Percentiles rank a stretch among this genome's conserved stretches.
Evolutionary conservation across 805 yeast species (phyloP).

Genomic region (Pichia membranifaciens): DNA sequence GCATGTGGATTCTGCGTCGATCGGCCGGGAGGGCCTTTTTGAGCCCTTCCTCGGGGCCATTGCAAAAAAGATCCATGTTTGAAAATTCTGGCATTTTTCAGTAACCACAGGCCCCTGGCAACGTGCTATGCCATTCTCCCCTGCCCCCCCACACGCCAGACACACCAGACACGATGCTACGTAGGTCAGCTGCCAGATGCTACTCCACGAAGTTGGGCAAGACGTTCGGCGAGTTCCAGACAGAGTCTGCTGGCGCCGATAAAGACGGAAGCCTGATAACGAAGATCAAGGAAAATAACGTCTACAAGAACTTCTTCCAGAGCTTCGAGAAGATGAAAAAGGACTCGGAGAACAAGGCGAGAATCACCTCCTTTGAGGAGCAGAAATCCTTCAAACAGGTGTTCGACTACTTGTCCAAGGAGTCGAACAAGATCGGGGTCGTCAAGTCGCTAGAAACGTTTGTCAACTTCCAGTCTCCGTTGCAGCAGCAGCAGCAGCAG

Average conservation of each 20-base stretch:
- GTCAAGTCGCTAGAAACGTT: constrained; percentile 24
- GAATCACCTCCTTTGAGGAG: constrained; percentile 28
- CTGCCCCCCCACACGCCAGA: no score
- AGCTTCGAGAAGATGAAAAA: constrained; percentile 22
- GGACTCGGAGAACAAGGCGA: constrained; percentile 10
- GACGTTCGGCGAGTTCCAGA: constrained; percentile 16
- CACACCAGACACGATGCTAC: no score
- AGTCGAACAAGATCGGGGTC: constrained; percentile 19
- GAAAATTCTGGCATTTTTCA: no score
- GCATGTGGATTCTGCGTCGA: no score
- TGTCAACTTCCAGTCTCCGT: constrained; percentile 17
- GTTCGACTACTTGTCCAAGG: constrained; percentile 25
- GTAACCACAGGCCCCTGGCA: no score
- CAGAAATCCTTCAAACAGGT: constrained; percentile 29
- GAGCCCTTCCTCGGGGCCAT: no score
- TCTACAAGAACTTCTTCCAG: constrained; percentile 23
- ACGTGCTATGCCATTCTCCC: no score
- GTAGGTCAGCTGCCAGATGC: not conserved
- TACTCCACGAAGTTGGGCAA: constrained; percentile 10
- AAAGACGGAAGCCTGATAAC: constrained; percentile 6
- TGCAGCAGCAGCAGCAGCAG: not conserved
- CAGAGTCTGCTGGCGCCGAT: constrained; percentile 2
- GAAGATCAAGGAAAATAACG: constrained; percentile 16
- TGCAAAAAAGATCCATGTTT: no score
- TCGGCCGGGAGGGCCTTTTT: no score